These are phyloP conservation scores for Leccinum ochraceum DNA, from an alignment of 768 basidiomycete genomes.

Conservation along the genomic window DNA sequence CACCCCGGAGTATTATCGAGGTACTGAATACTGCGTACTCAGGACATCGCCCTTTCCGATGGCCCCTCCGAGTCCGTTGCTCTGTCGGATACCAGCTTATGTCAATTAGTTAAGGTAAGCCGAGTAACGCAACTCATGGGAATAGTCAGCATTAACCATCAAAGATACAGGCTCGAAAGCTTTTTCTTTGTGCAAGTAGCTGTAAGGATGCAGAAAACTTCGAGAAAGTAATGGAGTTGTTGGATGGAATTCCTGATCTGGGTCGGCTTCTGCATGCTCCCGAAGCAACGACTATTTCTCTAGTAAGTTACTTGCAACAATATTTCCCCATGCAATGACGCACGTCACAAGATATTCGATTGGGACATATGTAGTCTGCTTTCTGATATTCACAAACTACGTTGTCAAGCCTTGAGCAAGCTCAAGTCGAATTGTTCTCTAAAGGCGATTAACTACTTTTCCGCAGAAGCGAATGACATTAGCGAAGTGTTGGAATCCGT, in stretches of 20 bases:
- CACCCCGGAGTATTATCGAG: too few relatives aligned
- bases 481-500: conserved; percentile 10
- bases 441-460: not conserved
- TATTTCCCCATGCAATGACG: not conserved
- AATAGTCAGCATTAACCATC: not conserved
- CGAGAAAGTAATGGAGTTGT: not conserved
- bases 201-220: not conserved
- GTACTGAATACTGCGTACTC: not conserved
- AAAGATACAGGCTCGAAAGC: conserved; percentile 2
- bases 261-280: conserved; percentile 1
- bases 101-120: not conserved
- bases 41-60: conserved; percentile 11
- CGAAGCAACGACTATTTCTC: not conserved
- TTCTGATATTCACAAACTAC: not conserved
- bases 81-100: not conserved
- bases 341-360: conserved; percentile 11
- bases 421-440: conserved; percentile 1
- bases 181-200: not conserved
- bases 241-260: not conserved
- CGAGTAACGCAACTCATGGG: not conserved
- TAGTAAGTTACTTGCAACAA: conserved; percentile 6
- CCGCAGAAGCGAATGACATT: not conserved
- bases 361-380: conserved; percentile 12
- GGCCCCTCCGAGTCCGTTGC: not conserved
- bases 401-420: conserved; percentile 3